Evolutionary conservation across 2,329 filamentous ascomycete species (phyloP), one percentile per base, ranked within the genome.

Genomic region (Penicillium rolfsii): DNA sequence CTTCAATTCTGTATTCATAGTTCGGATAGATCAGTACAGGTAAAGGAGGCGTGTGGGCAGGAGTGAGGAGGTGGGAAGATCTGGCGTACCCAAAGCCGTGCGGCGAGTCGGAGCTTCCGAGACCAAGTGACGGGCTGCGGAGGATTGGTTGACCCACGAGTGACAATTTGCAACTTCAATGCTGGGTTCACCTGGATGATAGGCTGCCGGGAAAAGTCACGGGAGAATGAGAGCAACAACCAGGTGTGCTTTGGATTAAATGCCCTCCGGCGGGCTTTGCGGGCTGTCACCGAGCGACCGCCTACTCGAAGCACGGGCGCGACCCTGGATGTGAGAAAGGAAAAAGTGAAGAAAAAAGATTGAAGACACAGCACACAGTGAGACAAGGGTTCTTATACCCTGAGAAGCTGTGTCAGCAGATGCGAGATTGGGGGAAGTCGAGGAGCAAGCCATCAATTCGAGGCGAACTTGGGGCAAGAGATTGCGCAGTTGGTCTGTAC

Each of bases 401-500:
- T 53, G 53, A 49, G 30, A 60, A 5, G 36, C 46, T 55, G 60
- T 60, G 57, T 63, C 60, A 62, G 57, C 41, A 56, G 53, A 55
- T 58, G 35, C 14, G 46, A 54, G 40, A 43, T 36, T 43, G 33
- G 35, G 22, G 53, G 43, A 35, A 55, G 40, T 56, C 35, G 57
- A 55, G 33, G 48, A 60, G 60, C 53, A 59, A 55, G 55, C 24
- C 50, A n/a, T 48, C 55, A 26, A 33, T 58, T 63, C 59, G 58
- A 52, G 41, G 55, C 58, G 63, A 64, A 65, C 52, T 65, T 41
- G 50, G 55, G 57, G 48, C 53, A 40, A 41, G 48, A 61, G 26
- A 33, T 43, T 65, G 64, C 64, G 50, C 58, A 43, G 35, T 33
- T 26, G 60, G 64, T 65, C 28, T 30, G 9, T 62, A 8, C 50